Evolutionary conservation across 805 yeast genomes (phyloP), one percentile per base, ranked within the genome.

Genomic region (Osmozyma mogii): DNA sequence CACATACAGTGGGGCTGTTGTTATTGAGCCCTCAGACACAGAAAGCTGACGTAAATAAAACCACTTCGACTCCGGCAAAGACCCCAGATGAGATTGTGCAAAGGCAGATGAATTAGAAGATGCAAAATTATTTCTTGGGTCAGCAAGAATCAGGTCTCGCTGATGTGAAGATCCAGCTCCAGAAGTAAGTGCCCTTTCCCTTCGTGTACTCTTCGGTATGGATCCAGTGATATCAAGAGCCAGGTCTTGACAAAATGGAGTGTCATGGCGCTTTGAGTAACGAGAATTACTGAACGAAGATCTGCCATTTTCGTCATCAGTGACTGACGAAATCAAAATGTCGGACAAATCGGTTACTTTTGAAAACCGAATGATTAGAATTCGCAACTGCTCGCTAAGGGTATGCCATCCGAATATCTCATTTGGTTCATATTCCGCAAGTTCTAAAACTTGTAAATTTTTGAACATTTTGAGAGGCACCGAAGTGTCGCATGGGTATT

Each of bases 401-500:
- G 52, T 43, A 43, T 75, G 65, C 84, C 84, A 77, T 2, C 84
- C 84, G 49, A 61, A 75, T 7, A 78, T 59, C 37, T 75, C 80
- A 36, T 75, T 72, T 12, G 81, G 78, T 37, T 75, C 81, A 35
- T 74, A 58, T 34, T 75, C 80, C 16, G 61, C 58, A 3, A 78
- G 50, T 44, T 77, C 84, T 25, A 77, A 54, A 13, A 77, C 80
- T 28, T 75, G 72, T 27, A 77, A 52, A 44, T 75, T 78, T 37
- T 74, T 75, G 50, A 77, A 78, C 50, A 72, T 61, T 22, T 56
- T 56, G n/a, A 78, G 47, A 3, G 84, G 84, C 6, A 78, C 77
- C 4, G 79, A 68, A 3, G 83, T 75, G 44, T 78, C 84, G 47
- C 78, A 76, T 0, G 84, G 84, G 45, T 71, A 77, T 45, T 77